Base-by-base conservation (phyloP, 345 rosid species). In the Lepidium sativum region DNA sequence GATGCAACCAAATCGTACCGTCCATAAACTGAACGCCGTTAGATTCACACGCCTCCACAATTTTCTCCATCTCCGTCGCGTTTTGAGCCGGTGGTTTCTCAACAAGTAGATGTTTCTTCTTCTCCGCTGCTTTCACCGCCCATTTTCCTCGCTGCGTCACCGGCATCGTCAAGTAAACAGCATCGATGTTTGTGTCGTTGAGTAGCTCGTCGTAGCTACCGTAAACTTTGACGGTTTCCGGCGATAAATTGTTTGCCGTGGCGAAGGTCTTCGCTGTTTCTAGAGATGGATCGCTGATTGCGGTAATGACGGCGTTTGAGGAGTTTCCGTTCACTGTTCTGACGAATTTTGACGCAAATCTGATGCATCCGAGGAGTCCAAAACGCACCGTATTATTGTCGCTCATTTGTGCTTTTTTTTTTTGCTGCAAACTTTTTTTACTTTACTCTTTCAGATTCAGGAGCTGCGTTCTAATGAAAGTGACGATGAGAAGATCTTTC, bases 21-120 rank as follows among this genome's bases (percentile, higher is more conserved):
- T 89, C 96, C 96, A 89, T 86, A 70, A 84, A 84, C 80, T 84
- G 89, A 0, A 84, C 85, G 23, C 86, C 85, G 55, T 81, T 83
- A 17, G 80, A 59, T 69, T 78, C 80, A 61, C 94, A 86, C 0
- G 87, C 89, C 62, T 72, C 84, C 70, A 81, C 60, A 8, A 86
- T 76, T 73, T 15, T 51, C 11, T 83, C 85, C n/a, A 89, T 57
- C 80, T 83, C 84, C 31, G 70, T 77, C 65, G 69, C 79, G 70
- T 82, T 70, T 34, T 74, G 73, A 38, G 81, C 89, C 21, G 80
- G 75, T 1, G 87, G 94, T 77, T 85, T 89, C 85, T 89, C 91
- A 4, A 83, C 54, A 5, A 89, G 71, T 21, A 86, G 35, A 74
- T 89, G 95, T 64, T 83, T 86, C 60, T 78, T 80, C 60, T 63